Evolutionary conservation across 495 filamentous ascomycete genomes (phyloP), one percentile per base, ranked within the genome.

Genomic region (Podospora comata): DNA sequence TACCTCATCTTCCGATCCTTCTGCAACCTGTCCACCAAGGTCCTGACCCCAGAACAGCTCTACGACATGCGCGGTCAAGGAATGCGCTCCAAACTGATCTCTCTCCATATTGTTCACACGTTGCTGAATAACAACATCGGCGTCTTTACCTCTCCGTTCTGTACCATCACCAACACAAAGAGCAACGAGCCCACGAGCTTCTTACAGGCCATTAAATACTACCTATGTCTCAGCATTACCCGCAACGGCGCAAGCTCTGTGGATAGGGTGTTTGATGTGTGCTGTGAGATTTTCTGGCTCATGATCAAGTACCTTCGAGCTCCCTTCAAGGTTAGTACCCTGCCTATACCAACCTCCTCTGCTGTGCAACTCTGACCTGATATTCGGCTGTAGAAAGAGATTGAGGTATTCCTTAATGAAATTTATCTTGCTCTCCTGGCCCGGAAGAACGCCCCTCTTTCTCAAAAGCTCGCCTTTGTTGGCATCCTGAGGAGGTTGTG

Each of bases 1-100:
- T 99, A 97, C 76, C 83, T 99, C 16, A 93, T 99, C 34, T 97
- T 99, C 83, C 86, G 96, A 26, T 95, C 96, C 9, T 94, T 99
- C 79, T 99, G 96, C 84, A 97, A 97, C 75, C 84, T 99, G 57
- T 97, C 94, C 68, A 97, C 93, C 66, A 99, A 97, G 74, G 80
- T 92, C 55, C 80, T 99, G 26, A 85, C 89, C 11, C 88, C 92
- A 23, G 96, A 99, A 64, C 94, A 98, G 71, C 87, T 97, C 53
- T 90, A 94, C 67, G 96, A 99, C 73, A 81, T 97, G 55, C 94
- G 92, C 63, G 93, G 92, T 4, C 92, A 97, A 69, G 91, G 93
- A 26, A 98, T 99, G 96, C 88, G 96, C 57, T 97, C 94, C 20
- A 99, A 99, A 78, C 81, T 99, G 34, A 87, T 99, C 67, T 97